Percentiles rank a stretch among this genome's conserved stretches.
phyloP scores from a whole-genome alignment of 805 yeast species.

The Ogataea siamensis region DNA sequence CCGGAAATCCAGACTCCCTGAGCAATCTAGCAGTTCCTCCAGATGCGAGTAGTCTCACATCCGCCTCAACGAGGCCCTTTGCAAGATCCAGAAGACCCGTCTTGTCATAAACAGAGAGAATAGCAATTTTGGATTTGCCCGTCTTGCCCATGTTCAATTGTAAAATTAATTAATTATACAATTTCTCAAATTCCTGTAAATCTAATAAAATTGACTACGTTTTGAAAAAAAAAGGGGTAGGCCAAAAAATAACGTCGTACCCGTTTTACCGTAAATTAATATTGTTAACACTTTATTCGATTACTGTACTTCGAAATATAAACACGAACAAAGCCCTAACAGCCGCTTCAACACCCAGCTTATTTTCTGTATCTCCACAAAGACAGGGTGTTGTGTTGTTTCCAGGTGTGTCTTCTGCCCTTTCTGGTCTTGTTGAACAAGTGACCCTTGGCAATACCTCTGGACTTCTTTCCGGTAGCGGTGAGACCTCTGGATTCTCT shows the following conservation, averaged over 20 bases:
- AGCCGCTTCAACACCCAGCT: constrained; percentile 22
- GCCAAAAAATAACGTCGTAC: background rate
- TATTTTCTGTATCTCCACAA: constrained; percentile 99
- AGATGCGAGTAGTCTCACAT: constrained; percentile 90
- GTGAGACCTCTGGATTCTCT: constrained; percentile 99
- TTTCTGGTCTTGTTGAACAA: constrained; percentile 95
- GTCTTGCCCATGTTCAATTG: constrained; percentile 10
- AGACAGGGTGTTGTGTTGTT: constrained; percentile 96
- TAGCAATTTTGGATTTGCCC: constrained; percentile 76
- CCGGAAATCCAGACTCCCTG: constrained; percentile 97
- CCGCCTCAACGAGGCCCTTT: constrained; percentile 85
- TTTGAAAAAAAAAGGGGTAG: background rate
- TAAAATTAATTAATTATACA: constrained; percentile 7
- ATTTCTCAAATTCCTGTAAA: constrained; percentile 6
- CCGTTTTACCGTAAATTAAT: background rate
- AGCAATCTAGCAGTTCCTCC: constrained; percentile 96
- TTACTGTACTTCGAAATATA: constrained; percentile 3
- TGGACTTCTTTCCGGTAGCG: constrained; percentile 95
- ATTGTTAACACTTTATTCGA: constrained; percentile 4
- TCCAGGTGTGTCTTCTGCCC: constrained; percentile 99
- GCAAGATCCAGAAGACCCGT: constrained; percentile 95
- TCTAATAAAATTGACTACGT: background rate
- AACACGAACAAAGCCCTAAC: constrained; percentile 6
- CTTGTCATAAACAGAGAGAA: constrained; percentile 94
- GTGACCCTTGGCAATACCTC: constrained; percentile 99